Conservation (phyloP, 148 eudicot genomes). For the Pouteria glomerata region DNA sequence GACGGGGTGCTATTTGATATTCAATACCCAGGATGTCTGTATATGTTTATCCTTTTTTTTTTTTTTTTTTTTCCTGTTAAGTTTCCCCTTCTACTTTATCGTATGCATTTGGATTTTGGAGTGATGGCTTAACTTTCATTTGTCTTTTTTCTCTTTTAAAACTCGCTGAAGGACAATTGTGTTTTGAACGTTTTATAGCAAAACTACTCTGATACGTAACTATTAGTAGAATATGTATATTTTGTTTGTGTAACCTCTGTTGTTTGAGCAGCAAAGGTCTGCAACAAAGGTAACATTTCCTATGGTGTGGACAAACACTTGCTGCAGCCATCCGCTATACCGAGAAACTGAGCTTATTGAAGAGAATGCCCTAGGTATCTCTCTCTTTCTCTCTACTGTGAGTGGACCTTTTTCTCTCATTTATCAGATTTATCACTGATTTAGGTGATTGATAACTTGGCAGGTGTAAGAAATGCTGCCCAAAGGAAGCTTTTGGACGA, state of each 20-base stretch:
- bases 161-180: neutral
- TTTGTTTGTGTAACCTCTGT: neutral
- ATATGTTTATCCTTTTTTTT: too few species aligned
- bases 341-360: slow-evolving; percentile 78
- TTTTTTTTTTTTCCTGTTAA: too few species aligned
- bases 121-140: too few species aligned
- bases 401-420: neutral
- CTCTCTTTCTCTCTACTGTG: neutral
- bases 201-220: too few species aligned
- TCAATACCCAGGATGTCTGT: too few species aligned
- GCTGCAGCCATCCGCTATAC: slow-evolving; percentile 94
- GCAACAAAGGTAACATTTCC: slow-evolving; percentile 95
- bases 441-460: neutral
- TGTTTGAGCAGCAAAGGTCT: slow-evolving; percentile 73
- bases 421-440: neutral
- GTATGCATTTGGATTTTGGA: too few species aligned
- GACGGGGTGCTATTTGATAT: too few species aligned
- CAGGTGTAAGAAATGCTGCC: slow-evolving; percentile 96
- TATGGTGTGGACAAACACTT: slow-evolving; percentile 95
- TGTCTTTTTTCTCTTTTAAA: neutral
- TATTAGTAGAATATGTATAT: too few species aligned
- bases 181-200: neutral
- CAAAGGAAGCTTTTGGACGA: slow-evolving; percentile 96
- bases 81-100: too few species aligned
- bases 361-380: slow-evolving; percentile 66